Evolutionary conservation across 768 basidiomycete genomes (phyloP).

Genomic region (Boletus rubescentipes): DNA sequence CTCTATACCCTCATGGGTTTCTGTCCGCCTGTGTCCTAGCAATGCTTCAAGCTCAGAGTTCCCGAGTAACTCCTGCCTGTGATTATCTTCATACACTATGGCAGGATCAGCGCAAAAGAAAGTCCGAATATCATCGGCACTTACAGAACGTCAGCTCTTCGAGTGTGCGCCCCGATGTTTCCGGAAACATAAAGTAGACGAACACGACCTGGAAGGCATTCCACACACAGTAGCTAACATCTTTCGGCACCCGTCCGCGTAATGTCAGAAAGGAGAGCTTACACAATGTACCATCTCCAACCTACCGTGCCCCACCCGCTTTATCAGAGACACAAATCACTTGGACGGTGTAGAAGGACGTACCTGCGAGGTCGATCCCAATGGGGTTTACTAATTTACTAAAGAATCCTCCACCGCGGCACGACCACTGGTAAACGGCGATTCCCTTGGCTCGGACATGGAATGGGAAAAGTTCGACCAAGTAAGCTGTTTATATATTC

Average conservation of each 20-base stretch:
- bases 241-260: neutral
- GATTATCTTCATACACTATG: conserved; percentile 6
- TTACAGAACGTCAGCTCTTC: conserved; percentile 20
- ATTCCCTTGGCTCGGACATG: conserved; percentile 61
- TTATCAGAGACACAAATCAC: neutral
- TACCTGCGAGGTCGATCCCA: conserved; percentile 12
- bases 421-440: conserved; percentile 58
- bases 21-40: neutral
- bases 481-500: conserved; percentile 47
- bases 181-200: conserved; percentile 19
- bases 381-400: conserved; percentile 18
- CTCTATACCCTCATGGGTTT: neutral
- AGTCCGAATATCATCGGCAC: neutral
- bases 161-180: conserved; percentile 18
- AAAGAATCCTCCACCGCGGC: conserved; percentile 35
- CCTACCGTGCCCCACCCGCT: neutral
- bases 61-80: neutral
- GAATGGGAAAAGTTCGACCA: conserved; percentile 70
- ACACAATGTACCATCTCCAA: conserved; percentile 14
- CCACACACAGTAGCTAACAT: conserved; percentile 17
- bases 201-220: conserved; percentile 13
- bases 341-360: neutral
- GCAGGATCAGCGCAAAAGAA: no score
- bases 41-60: neutral
- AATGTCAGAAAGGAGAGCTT: neutral